Base-by-base conservation (phyloP, 176 grass and related monocot genomes). In the Luzula sylvatica region DNA sequence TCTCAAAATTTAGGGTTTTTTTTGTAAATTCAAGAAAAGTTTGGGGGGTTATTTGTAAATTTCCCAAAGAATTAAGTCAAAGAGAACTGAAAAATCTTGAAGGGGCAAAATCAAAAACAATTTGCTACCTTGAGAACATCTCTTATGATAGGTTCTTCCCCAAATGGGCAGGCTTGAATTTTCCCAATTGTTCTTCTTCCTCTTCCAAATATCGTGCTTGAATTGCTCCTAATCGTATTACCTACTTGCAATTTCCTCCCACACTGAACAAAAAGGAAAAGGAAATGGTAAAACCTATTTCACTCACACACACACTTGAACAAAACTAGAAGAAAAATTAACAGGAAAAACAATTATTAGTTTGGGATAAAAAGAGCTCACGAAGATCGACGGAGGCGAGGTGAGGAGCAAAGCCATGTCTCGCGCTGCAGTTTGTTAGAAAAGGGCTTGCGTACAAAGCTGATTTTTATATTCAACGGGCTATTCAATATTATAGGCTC, bases 81-180 rank as follows among this genome's bases (percentile, higher is more conserved):
- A 50, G 4, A 22, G 29, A 66, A 18, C 25, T 32, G 8, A 26
- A 26, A 27, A 15, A 50, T 46, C 42, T 30, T 20, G 23, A 27
- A 17, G 32, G 9, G 9, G 4, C 16, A 21, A 72, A 47, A 52
- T n/a, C n/a, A n/a, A n/a, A n/a, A n/a, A n/a, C n/a, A 17, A 46
- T 47, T 21, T 28, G 42, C 65, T 35, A 96, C 90, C 85, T 90
- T 98, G 20, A 90, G 23, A 43, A 77, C 92, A 66, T 98, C 85
- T 72, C 60, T 69, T 38, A 86, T 40, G 54, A 90, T 83, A 44
- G 78, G 92, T 58, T 94, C 67, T 32, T 77, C 92, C 12, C 68
- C 85, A 5, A 90, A 69, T 44, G 92, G 92, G 40, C 58, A 98
- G 5, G 80, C 76, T 48, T 61, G 77, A 14, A 71, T 26, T 25